These are phyloP conservation scores for Eucalyptus sp. DNA, from an alignment of 345 rosid species.

Conservation along the genomic window DNA sequence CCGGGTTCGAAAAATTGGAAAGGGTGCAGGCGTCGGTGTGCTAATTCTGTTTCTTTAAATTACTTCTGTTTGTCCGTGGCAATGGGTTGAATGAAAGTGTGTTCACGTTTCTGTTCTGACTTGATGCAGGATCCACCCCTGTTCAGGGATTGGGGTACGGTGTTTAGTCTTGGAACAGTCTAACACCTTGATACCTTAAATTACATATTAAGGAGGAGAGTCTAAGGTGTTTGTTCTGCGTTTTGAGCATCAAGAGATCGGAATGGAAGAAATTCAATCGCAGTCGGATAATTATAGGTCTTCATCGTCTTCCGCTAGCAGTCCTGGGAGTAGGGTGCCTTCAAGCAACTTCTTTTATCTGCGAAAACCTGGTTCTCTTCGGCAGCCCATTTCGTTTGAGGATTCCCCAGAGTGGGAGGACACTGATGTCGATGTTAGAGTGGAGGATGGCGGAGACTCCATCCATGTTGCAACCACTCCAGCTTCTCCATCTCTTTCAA, in stretches of 20 bases:
- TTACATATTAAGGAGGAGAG: not conserved
- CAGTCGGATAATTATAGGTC: slow-evolving; percentile 93
- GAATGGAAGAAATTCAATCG: slow-evolving; percentile 96
- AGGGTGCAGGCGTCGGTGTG: not conserved
- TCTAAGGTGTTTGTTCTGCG: not conserved
- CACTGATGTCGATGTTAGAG: slow-evolving; percentile 60
- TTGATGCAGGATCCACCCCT: not conserved
- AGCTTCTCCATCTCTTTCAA: slow-evolving; percentile 75
- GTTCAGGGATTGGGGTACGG: not conserved
- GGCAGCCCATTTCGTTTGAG: slow-evolving; percentile 95
- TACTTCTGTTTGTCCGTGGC: not conserved
- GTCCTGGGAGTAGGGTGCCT: slow-evolving; percentile 94
- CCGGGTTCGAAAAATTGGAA: not conserved
- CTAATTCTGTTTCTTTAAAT: not conserved
- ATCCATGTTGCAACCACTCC: slow-evolving; percentile 68
- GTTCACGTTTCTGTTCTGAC: not conserved
- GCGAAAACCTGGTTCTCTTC: slow-evolving; percentile 79
- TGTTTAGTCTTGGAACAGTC: not conserved
- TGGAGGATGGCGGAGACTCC: slow-evolving; percentile 76
- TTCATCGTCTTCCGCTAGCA: slow-evolving; percentile 94
- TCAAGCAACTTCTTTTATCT: slow-evolving; percentile 92
- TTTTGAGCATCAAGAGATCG: not conserved
- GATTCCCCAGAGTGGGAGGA: slow-evolving; percentile 99
- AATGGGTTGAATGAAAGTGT: not conserved
- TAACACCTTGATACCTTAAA: not conserved